phyloP scores from a whole-genome alignment of 2,329 filamentous ascomycete genomes.

The Thermomyces lanuginosus region DNA sequence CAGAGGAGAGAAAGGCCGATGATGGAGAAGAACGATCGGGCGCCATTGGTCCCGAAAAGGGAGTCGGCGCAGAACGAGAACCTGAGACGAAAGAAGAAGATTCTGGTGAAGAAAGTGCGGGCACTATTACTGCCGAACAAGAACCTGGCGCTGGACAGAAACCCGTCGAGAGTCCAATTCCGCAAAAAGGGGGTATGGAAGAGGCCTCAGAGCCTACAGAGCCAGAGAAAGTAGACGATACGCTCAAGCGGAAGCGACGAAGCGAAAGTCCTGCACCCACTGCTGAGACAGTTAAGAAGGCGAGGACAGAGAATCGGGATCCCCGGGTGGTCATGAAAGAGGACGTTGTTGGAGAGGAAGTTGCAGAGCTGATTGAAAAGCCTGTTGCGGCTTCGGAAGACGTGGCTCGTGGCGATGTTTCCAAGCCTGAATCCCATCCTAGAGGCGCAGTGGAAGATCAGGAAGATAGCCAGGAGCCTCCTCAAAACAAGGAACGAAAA shows the following conservation, averaged over 20 bases:
- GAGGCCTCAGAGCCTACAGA: conserved; percentile 13
- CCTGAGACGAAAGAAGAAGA: not conserved
- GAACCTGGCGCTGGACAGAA: not conserved
- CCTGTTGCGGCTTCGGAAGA: no score
- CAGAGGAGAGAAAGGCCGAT: no score
- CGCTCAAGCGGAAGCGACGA: conserved; percentile 50
- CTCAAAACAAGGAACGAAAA: no score
- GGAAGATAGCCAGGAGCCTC: no score
- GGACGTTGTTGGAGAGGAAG: no score
- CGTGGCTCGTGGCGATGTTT: no score
- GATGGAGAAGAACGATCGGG: no score
- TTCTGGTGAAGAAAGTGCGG: not conserved
- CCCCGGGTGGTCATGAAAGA: conserved; percentile 17
- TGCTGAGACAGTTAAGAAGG: conserved; percentile 41
- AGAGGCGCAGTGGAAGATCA: no score
- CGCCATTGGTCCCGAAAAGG: conserved; percentile 1
- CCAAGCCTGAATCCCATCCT: no score
- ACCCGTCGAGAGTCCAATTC: not conserved
- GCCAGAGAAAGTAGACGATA: conserved; percentile 33
- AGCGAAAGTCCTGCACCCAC: conserved; percentile 46
- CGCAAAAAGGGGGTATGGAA: not conserved
- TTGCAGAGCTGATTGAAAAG: no score
- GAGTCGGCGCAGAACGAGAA: not conserved
- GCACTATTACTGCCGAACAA: conserved; percentile 1
- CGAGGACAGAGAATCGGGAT: conserved; percentile 34